These are phyloP conservation scores for Dendrocalamus sinicus DNA, from an alignment of 176 grass and related monocot species.

Conservation along the genomic window DNA sequence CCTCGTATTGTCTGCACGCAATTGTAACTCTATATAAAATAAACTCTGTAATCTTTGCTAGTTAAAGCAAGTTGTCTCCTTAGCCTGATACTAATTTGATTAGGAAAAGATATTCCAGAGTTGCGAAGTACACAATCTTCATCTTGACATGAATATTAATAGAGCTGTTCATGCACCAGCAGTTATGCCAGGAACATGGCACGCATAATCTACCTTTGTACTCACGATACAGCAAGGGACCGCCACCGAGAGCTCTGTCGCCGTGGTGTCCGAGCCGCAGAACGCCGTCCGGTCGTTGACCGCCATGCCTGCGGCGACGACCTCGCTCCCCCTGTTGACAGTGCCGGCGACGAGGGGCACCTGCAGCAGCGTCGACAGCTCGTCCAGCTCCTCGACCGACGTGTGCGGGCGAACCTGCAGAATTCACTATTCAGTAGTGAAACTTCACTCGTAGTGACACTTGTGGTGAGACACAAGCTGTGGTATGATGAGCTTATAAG, in stretches of 20 bases:
- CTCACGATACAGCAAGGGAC: constrained; percentile 7
- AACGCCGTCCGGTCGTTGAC: constrained; percentile 88
- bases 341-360: constrained; percentile 83
- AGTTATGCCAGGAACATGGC: not conserved
- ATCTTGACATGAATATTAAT: not conserved
- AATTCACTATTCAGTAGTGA: not conserved
- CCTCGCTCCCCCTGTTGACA: constrained; percentile 80
- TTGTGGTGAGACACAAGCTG: not conserved
- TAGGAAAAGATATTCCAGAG: not conserved
- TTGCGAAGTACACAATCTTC: not conserved
- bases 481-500: constrained; percentile 51
- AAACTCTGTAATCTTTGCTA: not conserved
- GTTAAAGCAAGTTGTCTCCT: not conserved
- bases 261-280: constrained; percentile 82
- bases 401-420: constrained; percentile 83
- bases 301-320: constrained; percentile 75
- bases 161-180: not conserved
- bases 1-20: not conserved
- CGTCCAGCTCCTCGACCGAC: constrained; percentile 88
- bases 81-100: not conserved
- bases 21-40: not conserved
- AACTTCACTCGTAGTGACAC: not conserved
- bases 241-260: constrained; percentile 80
- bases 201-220: too few relatives aligned
- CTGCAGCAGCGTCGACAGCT: constrained; percentile 90